Conservation (phyloP, 78 protist genomes). For the Chrysochromulina tobinii region DNA sequence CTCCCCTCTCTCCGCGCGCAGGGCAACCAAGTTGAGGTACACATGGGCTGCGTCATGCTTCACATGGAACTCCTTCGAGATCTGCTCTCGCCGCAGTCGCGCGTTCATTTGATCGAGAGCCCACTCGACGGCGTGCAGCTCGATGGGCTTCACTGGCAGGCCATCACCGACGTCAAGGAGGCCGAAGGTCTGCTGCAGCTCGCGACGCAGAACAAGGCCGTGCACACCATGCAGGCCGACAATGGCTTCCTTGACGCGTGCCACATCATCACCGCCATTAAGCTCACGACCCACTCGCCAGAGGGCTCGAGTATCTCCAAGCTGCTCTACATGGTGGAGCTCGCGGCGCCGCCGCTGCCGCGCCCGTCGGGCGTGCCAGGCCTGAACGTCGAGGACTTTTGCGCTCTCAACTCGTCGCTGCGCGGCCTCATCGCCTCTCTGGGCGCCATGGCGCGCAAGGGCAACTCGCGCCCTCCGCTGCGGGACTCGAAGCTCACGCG, state of each 20-base stretch:
- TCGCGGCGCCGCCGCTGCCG: not conserved
- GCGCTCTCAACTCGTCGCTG: not conserved
- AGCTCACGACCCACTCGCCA: not conserved
- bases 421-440: not conserved
- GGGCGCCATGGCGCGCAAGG: not conserved
- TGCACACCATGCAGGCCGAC: not conserved
- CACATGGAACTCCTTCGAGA: no score
- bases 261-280: not conserved
- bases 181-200: not conserved
- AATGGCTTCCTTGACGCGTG: not conserved
- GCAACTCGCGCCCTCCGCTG: not conserved
- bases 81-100: no score
- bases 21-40: no score
- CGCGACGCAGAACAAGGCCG: not conserved
- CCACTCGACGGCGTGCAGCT: not conserved
- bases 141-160: not conserved
- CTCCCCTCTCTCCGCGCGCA: no score
- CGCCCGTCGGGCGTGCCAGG: not conserved
- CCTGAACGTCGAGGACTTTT: not conserved
- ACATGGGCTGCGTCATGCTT: no score
- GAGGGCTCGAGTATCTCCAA: not conserved
- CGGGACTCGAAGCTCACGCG: slow-evolving; percentile 18
- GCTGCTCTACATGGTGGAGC: not conserved
- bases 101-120: no score
- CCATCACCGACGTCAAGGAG: not conserved